Percentiles rank a stretch among this genome's conserved stretches.
Evolutionary conservation across 352 stramenopile species (phyloP).

Genomic region (Phytophthora constricta): DNA sequence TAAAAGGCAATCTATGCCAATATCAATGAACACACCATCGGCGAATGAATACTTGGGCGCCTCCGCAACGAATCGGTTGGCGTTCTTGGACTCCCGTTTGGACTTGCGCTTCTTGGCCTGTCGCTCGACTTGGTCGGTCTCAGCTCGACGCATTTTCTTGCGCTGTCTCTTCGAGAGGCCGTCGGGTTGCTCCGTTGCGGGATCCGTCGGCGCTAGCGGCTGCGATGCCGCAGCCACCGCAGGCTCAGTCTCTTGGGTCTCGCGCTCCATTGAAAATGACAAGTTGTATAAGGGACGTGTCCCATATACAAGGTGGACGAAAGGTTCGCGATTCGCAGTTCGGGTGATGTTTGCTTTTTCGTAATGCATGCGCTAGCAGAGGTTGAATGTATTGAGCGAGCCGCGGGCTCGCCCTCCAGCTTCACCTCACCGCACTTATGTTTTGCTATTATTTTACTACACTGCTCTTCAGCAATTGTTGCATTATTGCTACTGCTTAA

Average conservation of each 20-base stretch:
- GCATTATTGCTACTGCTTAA: too few species aligned
- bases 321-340: too few species aligned
- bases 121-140: slow-evolving; percentile 36
- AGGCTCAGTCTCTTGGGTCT: background rate
- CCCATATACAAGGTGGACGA: background rate
- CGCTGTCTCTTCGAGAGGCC: slow-evolving; percentile 52
- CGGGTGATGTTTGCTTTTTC: too few species aligned
- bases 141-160: slow-evolving; percentile 48
- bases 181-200: slow-evolving; percentile 9
- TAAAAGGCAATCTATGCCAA: too few species aligned
- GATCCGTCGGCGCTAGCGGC: background rate
- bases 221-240: background rate
- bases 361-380: too few species aligned
- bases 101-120: slow-evolving; percentile 59
- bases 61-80: slow-evolving; percentile 44
- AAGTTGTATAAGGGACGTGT: background rate
- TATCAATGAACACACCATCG: slow-evolving; percentile 48
- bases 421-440: too few species aligned
- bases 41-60: slow-evolving; percentile 67
- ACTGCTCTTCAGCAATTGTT: too few species aligned
- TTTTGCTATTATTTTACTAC: too few species aligned
- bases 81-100: slow-evolving; percentile 54
- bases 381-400: too few species aligned
- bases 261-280: slow-evolving; percentile 19
- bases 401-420: too few species aligned